A percentile compares a stretch with the other conserved stretches of the same genome.
phyloP scores from a whole-genome alignment of 129 eudicot genomes.

The carrot (Daucus carota) region DNA sequence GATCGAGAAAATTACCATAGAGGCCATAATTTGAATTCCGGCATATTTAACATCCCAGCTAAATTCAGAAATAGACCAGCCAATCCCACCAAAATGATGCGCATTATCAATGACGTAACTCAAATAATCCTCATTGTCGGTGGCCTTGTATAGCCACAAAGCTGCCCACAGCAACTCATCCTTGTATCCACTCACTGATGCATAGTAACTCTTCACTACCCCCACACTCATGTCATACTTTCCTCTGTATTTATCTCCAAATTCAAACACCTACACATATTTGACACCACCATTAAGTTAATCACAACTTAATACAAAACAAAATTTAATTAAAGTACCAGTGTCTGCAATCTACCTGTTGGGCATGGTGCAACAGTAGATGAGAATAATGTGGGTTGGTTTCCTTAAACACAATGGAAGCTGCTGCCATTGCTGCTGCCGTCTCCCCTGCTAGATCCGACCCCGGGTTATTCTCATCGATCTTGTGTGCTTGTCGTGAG shows the following conservation, averaged over 20 bases:
- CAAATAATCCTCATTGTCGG: slow-evolving; percentile 45
- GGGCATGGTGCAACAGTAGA: slow-evolving; percentile 64
- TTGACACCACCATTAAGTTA: background rate
- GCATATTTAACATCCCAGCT: slow-evolving; percentile 17
- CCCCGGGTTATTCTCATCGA: slow-evolving; percentile 77
- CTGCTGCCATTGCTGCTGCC: slow-evolving; percentile 88
- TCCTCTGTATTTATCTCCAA: slow-evolving; percentile 78
- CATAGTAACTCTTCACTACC: slow-evolving; percentile 55
- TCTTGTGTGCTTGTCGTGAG: slow-evolving; percentile 59
- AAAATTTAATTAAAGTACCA: slow-evolving; percentile 6
- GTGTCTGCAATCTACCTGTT: slow-evolving; percentile 29
- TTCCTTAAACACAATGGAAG: slow-evolving; percentile 59
- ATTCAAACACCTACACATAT: slow-evolving; percentile 24
- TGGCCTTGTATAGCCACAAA: slow-evolving; percentile 84
- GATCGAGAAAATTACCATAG: slow-evolving; percentile 42
- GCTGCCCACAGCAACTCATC: slow-evolving; percentile 89
- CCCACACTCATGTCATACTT: slow-evolving; percentile 59
- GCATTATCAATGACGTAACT: slow-evolving; percentile 47
- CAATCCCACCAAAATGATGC: slow-evolving; percentile 1
- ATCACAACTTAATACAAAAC: background rate
- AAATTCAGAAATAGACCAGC: slow-evolving; percentile 11
- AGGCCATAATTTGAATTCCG: slow-evolving; percentile 43
- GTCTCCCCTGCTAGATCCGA: slow-evolving; percentile 91
- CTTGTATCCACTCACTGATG: slow-evolving; percentile 75
- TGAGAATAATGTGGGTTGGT: slow-evolving; percentile 73